A percentile compares a stretch with the other conserved stretches of the same genome.
These are phyloP conservation scores for Borovskyia barvae DNA, from an alignment of 208 protist species.

Conservation along the genomic window DNA sequence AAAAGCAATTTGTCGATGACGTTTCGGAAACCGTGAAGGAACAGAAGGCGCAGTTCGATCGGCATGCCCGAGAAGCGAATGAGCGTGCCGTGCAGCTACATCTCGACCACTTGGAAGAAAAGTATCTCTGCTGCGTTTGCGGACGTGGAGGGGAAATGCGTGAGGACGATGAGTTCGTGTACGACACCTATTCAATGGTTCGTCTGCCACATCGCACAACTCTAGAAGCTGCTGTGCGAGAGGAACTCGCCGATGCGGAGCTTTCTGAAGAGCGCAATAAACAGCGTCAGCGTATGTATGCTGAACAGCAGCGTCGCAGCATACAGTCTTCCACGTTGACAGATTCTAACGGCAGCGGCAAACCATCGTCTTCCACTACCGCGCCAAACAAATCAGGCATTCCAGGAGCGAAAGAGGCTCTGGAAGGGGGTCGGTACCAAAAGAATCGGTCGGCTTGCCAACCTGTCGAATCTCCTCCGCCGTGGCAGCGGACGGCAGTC, in stretches of 20 bases:
- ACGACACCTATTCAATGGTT: slow-evolving; percentile 67
- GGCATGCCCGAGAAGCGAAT: slow-evolving; percentile 46
- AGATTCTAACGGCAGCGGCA: no score
- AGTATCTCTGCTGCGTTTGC: slow-evolving; percentile 85
- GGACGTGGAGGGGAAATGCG: slow-evolving; percentile 59
- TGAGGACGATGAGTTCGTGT: slow-evolving; percentile 50
- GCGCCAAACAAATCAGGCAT: no score
- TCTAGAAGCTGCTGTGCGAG: slow-evolving; percentile 33
- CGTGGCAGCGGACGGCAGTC: no score
- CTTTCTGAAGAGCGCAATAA: slow-evolving; percentile 21
- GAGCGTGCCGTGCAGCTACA: slow-evolving; percentile 68
- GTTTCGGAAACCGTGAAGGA: slow-evolving; percentile 59
- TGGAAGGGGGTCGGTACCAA: no score
- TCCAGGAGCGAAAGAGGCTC: no score
- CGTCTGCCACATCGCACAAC: slow-evolving; percentile 33
- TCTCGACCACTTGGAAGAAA: slow-evolving; percentile 72
- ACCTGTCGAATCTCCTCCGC: no score
- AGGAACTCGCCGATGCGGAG: slow-evolving; percentile 16
- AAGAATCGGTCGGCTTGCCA: no score
- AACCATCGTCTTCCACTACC: no score
- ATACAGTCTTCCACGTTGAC: not conserved
- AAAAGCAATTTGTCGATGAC: slow-evolving; percentile 84
- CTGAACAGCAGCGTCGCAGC: not conserved
- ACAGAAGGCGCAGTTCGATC: slow-evolving; percentile 48
- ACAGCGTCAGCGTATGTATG: slow-evolving; percentile 13